These are phyloP conservation scores for Boletus rex-veris DNA, from an alignment of 768 basidiomycete species.

Conservation along the genomic window DNA sequence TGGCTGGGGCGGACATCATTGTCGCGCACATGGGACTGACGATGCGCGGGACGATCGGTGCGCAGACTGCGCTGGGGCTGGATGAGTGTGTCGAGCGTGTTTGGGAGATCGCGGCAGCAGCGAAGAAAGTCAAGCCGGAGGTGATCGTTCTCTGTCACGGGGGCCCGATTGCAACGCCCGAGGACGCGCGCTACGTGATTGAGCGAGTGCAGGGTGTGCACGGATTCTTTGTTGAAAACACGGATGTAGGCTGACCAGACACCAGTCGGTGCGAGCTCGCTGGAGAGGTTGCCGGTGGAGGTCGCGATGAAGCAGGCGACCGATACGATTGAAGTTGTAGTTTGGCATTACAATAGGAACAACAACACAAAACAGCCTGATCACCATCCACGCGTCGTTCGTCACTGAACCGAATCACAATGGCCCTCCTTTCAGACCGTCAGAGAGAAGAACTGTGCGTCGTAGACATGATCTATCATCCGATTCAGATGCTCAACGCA, in stretches of 20 bases:
- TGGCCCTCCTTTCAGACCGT: constrained; percentile 45
- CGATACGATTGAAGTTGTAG: constrained; percentile 10
- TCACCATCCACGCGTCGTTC: constrained; percentile 1
- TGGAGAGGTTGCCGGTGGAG: constrained; percentile 27
- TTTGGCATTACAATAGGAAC: constrained; percentile 1
- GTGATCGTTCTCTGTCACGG: constrained; percentile 24
- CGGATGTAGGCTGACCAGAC: neutral
- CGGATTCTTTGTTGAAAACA: constrained; percentile 22
- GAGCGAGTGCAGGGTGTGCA: constrained; percentile 13
- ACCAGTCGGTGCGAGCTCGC: constrained; percentile 24
- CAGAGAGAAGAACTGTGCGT: constrained; percentile 49
- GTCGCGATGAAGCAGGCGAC: constrained; percentile 17
- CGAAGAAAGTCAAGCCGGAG: constrained; percentile 13
- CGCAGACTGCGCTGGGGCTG: constrained; percentile 20
- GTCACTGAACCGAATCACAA: constrained; percentile 15
- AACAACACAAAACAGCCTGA: constrained; percentile 34
- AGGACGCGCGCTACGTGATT: constrained; percentile 22
- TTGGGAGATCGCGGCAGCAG: constrained; percentile 17
- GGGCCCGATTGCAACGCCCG: constrained; percentile 25
- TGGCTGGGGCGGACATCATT: constrained; percentile 24
- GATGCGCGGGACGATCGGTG: constrained; percentile 26
- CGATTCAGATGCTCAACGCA: constrained; percentile 8
- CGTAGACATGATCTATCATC: constrained; percentile 1
- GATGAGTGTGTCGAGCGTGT: constrained; percentile 24
- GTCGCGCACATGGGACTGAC: constrained; percentile 31